These are phyloP conservation scores for Strobilomyces echinocephalus DNA, from an alignment of 768 basidiomycete species.

Conservation along the genomic window DNA sequence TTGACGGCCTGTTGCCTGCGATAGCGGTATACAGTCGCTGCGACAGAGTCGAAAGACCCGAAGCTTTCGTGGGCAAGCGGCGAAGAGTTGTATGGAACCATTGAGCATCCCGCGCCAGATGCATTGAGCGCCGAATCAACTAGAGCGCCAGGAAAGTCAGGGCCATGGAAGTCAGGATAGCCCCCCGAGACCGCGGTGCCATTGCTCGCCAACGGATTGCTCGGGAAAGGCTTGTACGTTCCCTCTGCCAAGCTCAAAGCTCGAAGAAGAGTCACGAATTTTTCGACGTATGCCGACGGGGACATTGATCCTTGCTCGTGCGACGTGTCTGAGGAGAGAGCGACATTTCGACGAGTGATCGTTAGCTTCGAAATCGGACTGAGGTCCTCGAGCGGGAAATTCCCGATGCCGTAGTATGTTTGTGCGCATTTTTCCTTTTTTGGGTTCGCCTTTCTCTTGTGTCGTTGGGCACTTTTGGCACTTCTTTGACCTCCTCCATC, in stretches of 20 bases:
- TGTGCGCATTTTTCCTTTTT: no score
- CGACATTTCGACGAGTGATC: no score
- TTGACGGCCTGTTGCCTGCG: conserved; percentile 22
- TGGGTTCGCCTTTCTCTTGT: no score
- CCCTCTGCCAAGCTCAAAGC: not conserved
- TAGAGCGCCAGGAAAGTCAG: not conserved
- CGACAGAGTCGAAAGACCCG: conserved; percentile 12
- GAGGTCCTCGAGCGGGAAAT: no score
- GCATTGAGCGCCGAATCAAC: not conserved
- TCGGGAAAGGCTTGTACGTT: conserved; percentile 1
- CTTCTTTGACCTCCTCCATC: no score
- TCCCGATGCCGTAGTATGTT: no score
- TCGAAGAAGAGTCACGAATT: not conserved
- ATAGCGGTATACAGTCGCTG: conserved; percentile 18
- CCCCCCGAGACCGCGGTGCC: not conserved
- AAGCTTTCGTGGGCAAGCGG: conserved; percentile 8
- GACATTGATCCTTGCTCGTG: not conserved
- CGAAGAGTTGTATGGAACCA: conserved; percentile 9
- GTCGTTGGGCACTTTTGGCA: no score
- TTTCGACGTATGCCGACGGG: not conserved
- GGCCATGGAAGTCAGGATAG: not conserved
- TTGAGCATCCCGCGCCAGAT: conserved; percentile 3
- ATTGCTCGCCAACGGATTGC: not conserved
- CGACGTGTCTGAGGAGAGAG: not conserved
- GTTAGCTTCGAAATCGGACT: no score